A percentile compares a stretch with the other conserved stretches of the same genome.
These are phyloP conservation scores for Apiotrichum mycotoxinovorans DNA, from an alignment of 1,284 basidiomycete species.

Conservation along the genomic window DNA sequence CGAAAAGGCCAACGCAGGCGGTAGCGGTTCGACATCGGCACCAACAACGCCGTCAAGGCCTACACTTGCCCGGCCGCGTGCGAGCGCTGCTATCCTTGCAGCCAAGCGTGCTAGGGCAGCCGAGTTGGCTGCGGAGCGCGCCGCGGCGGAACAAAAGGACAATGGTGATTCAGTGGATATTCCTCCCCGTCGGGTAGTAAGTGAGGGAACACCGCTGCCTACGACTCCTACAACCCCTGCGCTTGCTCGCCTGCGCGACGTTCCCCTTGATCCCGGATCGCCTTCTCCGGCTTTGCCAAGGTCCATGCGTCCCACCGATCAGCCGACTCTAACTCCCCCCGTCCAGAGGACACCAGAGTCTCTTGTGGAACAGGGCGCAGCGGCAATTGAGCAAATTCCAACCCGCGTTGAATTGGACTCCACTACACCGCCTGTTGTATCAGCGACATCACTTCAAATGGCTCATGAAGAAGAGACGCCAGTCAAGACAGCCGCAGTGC, in stretches of 20 bases:
- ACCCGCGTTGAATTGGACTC: too few species aligned
- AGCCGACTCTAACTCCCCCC: not conserved
- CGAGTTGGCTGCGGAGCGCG: constrained; percentile 24
- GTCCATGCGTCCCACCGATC: not conserved
- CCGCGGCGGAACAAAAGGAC: not conserved
- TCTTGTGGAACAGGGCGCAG: too few species aligned
- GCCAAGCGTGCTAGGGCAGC: constrained; percentile 41
- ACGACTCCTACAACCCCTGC: not conserved
- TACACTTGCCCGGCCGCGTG: constrained; percentile 4
- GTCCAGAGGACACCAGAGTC: not conserved
- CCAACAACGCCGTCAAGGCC: not conserved
- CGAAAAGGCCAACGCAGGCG: constrained; percentile 68
- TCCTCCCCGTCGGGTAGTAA: not conserved
- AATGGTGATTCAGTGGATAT: not conserved
- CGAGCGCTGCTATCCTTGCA: constrained; percentile 32
- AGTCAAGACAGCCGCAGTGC: too few species aligned
- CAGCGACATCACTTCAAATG: too few species aligned
- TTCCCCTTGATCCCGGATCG: not conserved
- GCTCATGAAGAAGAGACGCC: too few species aligned
- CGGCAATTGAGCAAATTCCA: too few species aligned
- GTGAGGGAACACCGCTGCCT: not conserved
- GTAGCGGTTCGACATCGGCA: not conserved
- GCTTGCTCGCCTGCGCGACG: not conserved
- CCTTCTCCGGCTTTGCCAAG: not conserved
- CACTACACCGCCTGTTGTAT: too few species aligned